These are phyloP conservation scores for Fusarium denticulatum DNA, from an alignment of 2,329 filamentous ascomycete species.

Conservation along the genomic window DNA sequence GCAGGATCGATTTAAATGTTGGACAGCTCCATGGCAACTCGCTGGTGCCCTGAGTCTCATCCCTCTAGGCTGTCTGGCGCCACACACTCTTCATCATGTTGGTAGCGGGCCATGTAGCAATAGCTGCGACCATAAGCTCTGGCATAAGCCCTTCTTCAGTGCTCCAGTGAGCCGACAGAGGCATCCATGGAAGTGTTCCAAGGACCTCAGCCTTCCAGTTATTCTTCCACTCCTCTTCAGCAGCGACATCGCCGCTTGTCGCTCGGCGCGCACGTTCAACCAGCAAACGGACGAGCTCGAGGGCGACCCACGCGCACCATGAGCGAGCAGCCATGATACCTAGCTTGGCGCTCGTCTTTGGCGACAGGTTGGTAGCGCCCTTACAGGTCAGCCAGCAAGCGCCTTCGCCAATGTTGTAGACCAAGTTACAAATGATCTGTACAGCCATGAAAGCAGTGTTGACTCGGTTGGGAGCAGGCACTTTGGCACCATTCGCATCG, in stretches of 20 bases:
- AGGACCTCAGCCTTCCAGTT: constrained; percentile 74
- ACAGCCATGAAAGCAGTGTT: constrained; percentile 67
- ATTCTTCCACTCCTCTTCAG: constrained; percentile 55
- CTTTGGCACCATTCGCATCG: constrained; percentile 50
- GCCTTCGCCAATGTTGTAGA: constrained; percentile 86
- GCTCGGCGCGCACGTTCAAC: constrained; percentile 56
- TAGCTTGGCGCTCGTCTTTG: constrained; percentile 67
- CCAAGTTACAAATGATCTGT: constrained; percentile 74
- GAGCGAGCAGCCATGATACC: constrained; percentile 79
- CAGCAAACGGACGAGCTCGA: constrained; percentile 76
- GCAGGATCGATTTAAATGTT: background rate
- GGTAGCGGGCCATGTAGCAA: constrained; percentile 57
- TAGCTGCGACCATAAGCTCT: constrained; percentile 53
- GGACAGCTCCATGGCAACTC: background rate
- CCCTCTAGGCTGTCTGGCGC: constrained; percentile 48
- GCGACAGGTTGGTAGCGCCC: constrained; percentile 70
- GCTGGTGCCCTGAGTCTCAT: background rate
- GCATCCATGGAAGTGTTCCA: constrained; percentile 79
- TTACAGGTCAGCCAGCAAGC: constrained; percentile 79
- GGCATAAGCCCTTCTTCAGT: constrained; percentile 67
- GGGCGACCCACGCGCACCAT: constrained; percentile 80
- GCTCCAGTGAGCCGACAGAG: constrained; percentile 87
- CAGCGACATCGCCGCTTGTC: constrained; percentile 45
- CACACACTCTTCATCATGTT: constrained; percentile 59
- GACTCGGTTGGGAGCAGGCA: constrained; percentile 47